Base-by-base conservation (phyloP, 202 grass and related monocot species). In the Digitaria exilis region DNA sequence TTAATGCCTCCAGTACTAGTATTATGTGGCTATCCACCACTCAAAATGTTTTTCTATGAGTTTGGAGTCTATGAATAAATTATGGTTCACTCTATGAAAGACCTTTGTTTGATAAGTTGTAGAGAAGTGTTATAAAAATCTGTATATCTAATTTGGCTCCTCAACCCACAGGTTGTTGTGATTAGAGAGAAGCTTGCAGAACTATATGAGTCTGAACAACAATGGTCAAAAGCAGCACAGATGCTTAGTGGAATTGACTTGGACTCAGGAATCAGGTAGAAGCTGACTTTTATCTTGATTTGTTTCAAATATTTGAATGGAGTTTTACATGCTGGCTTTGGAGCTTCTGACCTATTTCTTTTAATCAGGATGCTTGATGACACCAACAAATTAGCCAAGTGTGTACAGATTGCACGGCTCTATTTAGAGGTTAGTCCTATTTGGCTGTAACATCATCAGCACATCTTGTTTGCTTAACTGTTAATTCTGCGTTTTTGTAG, bases 111-210 rank as follows among this genome's bases (percentile, higher is more conserved):
- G 4, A 17, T 63, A 56, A 48, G 9, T 16, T 46, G 16, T 37
- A 48, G 19, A 64, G 6, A 48, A 58, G 3, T 77, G 6, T 8
- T 52, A 22, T 13, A 80, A 28, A 22, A 60, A 54, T 54, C 31
- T 42, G 58, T 50, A 50, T 25, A 18, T 54, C 21, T 41, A 25
- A 71, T 4, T 67, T 85, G 66, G 12, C 25, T 78, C 14, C 58
- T 80, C 41, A 56, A 41, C 80, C 66, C 46, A 58, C 78, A 99
- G 96, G 96, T 99, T 26, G 73, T 96, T 17, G 84, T 99, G 44
- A 99, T 99, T 77, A 99, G 96, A 78, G 96, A 99, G 87, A 99
- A 96, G 84, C 82, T 99, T 81, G 96, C 96, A 77, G 93, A 99
- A 75, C 66, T 96, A 55, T 99, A 99, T 73, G 96, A 99, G 80